A percentile compares a stretch with the other conserved stretches of the same genome.
Evolutionary conservation across 1,284 basidiomycete species (phyloP).

Genomic region (Xerocomus nothofagi): DNA sequence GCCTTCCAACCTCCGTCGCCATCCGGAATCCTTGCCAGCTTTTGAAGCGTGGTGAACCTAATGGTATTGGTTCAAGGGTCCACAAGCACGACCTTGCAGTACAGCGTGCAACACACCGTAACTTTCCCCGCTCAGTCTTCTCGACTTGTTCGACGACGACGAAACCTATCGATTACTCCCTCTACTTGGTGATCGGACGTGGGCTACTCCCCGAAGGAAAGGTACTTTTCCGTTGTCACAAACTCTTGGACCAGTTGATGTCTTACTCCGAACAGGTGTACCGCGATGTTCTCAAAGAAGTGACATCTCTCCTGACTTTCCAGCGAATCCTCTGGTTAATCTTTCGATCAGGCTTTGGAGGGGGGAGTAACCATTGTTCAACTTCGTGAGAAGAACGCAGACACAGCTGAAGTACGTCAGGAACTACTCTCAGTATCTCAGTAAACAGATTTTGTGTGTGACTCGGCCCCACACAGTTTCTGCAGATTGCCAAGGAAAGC

Average conservation of each 20-base stretch:
- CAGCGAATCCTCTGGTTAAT: neutral
- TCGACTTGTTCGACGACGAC: neutral
- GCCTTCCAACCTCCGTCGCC: no score
- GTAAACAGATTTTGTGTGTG: neutral
- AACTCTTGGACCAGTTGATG: neutral
- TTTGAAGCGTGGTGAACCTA: no score
- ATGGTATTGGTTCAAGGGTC: no score
- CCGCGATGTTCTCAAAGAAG: conserved; percentile 76
- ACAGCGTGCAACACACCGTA: no score
- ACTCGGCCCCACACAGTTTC: conserved; percentile 55
- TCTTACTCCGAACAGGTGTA: conserved; percentile 54
- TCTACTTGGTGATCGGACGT: conserved; percentile 87
- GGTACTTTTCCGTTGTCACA: conserved; percentile 40
- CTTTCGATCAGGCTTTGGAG: conserved; percentile 57
- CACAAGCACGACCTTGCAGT: no score
- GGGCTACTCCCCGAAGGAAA: conserved; percentile 79
- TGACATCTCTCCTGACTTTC: conserved; percentile 27
- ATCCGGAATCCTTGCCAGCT: no score
- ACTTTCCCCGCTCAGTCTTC: no score
- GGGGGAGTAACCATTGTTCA: conserved; percentile 92
- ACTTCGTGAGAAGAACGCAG: conserved; percentile 80
- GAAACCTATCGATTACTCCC: conserved; percentile 61
- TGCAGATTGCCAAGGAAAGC: conserved; percentile 70
- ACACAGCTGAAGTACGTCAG: conserved; percentile 69
- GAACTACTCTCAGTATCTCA: neutral